Evolutionary conservation across 768 basidiomycete genomes (phyloP).

Genomic region (Pleurotus platypus): DNA sequence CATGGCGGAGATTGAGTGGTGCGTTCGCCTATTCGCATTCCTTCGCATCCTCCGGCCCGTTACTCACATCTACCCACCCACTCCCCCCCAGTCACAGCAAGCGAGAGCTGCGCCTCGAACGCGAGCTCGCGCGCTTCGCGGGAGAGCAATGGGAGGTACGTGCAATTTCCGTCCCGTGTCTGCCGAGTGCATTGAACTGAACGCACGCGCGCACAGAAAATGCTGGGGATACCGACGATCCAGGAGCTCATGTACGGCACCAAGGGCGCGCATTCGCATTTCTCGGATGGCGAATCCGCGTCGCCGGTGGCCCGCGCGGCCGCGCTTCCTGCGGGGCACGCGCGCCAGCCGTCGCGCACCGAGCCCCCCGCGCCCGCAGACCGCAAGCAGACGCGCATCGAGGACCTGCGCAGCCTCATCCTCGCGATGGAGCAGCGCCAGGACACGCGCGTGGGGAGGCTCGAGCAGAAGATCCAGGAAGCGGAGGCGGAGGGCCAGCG

Average conservation of each 20-base stretch:
- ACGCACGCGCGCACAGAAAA: slow-evolving; percentile 16
- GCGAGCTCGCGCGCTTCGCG: slow-evolving; percentile 62
- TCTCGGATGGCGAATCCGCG: slow-evolving; percentile 23
- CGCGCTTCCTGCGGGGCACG: slow-evolving; percentile 21
- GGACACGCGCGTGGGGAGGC: slow-evolving; percentile 56
- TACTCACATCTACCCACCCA: not conserved
- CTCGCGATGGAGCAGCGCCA: slow-evolving; percentile 76
- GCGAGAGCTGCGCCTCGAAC: slow-evolving; percentile 77
- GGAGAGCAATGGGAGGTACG: slow-evolving; percentile 82
- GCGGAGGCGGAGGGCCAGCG: slow-evolving; percentile 57
- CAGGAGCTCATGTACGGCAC: slow-evolving; percentile 5
- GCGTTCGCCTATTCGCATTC: slow-evolving; percentile 11
- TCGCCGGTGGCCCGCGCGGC: slow-evolving; percentile 21
- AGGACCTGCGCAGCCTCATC: slow-evolving; percentile 64
- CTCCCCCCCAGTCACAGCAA: slow-evolving; percentile 43
- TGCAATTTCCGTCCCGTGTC: no score
- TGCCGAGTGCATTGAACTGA: no score
- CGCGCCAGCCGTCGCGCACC: slow-evolving; percentile 9
- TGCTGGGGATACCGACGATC: slow-evolving; percentile 4
- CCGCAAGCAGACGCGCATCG: slow-evolving; percentile 55
- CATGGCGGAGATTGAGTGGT: slow-evolving; percentile 80
- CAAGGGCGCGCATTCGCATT: not conserved
- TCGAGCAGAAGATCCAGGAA: slow-evolving; percentile 53
- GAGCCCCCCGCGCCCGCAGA: slow-evolving; percentile 12
- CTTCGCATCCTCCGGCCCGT: not conserved